Evolutionary conservation across 129 eudicot species (phyloP).

Genomic region (Pulicaria dysenterica): DNA sequence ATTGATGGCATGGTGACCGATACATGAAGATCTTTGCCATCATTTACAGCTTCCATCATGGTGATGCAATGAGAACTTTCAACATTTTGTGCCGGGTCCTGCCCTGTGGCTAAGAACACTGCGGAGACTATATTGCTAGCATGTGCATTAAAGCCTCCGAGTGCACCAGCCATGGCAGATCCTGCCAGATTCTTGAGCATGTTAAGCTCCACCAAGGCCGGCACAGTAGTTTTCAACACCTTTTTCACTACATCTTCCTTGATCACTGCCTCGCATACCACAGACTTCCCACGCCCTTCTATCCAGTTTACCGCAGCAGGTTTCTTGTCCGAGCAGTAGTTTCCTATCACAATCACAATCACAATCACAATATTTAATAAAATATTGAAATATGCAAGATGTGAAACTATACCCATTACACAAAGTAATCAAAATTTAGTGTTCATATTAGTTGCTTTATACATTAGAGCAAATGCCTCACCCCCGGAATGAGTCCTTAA

Average conservation of each 20-base stretch:
- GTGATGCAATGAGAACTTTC: conserved; percentile 80
- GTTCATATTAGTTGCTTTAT: no score
- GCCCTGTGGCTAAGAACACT: conserved; percentile 64
- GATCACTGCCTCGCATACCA: conserved; percentile 73
- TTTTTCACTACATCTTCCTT: conserved; percentile 60
- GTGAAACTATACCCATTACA: no score
- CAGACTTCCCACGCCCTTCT: conserved; percentile 72
- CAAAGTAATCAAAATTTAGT: no score
- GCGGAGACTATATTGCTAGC: conserved; percentile 79
- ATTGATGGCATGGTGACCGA: conserved; percentile 85
- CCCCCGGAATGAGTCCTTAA: no score
- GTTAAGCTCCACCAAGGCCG: conserved; percentile 64
- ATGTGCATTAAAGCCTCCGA: conserved; percentile 84
- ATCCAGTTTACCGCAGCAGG: conserved; percentile 83
- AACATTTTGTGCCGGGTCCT: conserved; percentile 74
- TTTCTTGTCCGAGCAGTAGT: conserved; percentile 70
- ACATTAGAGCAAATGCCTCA: no score
- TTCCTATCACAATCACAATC: conserved; percentile 37
- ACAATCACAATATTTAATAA: neutral
- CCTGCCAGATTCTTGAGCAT: conserved; percentile 75
- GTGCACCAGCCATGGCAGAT: conserved; percentile 75
- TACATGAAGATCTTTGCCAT: conserved; percentile 66
- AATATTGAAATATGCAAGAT: neutral
- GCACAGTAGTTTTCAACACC: conserved; percentile 61
- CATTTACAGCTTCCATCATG: conserved; percentile 69